Evolutionary conservation across 257 asterid genomes (phyloP), one percentile per base, ranked within the genome.

Genomic region (Solanum chaucha): DNA sequence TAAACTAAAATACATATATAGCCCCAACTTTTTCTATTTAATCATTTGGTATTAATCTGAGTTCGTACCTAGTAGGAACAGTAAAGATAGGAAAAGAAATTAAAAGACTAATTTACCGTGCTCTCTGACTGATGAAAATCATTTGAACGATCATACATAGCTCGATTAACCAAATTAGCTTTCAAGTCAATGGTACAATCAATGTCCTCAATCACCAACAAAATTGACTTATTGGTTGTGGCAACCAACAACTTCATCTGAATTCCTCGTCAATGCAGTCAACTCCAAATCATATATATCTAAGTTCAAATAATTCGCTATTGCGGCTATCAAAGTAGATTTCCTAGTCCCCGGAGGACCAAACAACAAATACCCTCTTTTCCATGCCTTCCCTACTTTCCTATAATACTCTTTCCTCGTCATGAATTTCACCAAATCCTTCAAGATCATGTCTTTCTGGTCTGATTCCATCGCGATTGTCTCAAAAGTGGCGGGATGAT

Each of bases 361-460:
- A 82, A 67, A 87, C 86, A 89, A 87, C 14, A 89, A 65, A 67
- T 87, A 89, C 32, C 91, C 91, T 67, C 90, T 86, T 65, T 89
- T 89, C 90, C 91, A 89, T 24, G 91, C 91, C 70, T 88, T 90
- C 12, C 92, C 87, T 1, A 87, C 91, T 58, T 78, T 89, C 59
- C 55, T 85, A 5, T 88, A 88, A 64, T 84, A 87, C 38, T 83
- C 87, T 64, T 84, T 85, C 64, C 91, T 59, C 9, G 22, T 65
- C 58, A 87, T 35, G 51, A 89, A 90, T 65, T 65, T 82, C 10
- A 83, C 88, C 41, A 87, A 78, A 17, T 90, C 92, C 2, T 87
- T 81, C 10, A 86, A 67, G 12, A 89, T 20, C 26, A 41, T 88
- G 34, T 44, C 20, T 67, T 87, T 89, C 2, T 82, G 26, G 2